phyloP scores from a whole-genome alignment of 2,329 filamentous ascomycete species.

The Incumbomyces delicatus region DNA sequence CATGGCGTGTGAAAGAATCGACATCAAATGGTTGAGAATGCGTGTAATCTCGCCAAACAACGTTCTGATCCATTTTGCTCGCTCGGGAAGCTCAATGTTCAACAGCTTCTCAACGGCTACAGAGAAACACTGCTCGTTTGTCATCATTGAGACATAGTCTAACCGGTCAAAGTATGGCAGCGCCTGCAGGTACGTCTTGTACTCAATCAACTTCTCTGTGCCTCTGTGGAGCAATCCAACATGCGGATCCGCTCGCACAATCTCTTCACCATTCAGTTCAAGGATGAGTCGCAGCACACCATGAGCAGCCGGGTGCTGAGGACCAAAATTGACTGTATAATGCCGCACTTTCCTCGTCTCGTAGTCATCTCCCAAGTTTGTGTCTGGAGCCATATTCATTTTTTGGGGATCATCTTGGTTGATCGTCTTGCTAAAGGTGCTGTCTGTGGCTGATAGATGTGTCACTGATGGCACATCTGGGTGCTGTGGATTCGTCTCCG shows the following conservation, averaged over 20 bases:
- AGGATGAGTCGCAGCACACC: constrained; percentile 95
- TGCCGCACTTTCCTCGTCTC: constrained; percentile 79
- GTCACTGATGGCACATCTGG: constrained; percentile 29
- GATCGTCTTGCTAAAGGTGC: constrained; percentile 41
- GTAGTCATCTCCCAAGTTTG: constrained; percentile 39
- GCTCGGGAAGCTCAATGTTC: constrained; percentile 88
- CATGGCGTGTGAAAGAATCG: constrained; percentile 93
- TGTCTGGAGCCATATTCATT: constrained; percentile 30
- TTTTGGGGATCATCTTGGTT: constrained; percentile 29
- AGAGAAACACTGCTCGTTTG: constrained; percentile 95
- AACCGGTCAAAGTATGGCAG: constrained; percentile 97
- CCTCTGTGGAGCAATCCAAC: constrained; percentile 92
- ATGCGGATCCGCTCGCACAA: constrained; percentile 90
- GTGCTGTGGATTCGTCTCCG: constrained; percentile 25
- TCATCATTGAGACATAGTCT: constrained; percentile 99
- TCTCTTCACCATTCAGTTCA: constrained; percentile 95
- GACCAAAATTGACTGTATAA: constrained; percentile 99
- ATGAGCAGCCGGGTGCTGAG: constrained; percentile 96
- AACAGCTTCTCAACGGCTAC: constrained; percentile 95
- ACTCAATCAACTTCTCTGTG: constrained; percentile 99
- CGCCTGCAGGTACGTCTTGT: constrained; percentile 98
- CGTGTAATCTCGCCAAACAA: constrained; percentile 92
- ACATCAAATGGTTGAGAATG: constrained; percentile 96
- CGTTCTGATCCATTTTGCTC: constrained; percentile 94
- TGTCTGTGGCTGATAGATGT: constrained; percentile 49